Base-by-base conservation (phyloP, 164 flowering plant genomes). In the Euptelea pleiosperma region DNA sequence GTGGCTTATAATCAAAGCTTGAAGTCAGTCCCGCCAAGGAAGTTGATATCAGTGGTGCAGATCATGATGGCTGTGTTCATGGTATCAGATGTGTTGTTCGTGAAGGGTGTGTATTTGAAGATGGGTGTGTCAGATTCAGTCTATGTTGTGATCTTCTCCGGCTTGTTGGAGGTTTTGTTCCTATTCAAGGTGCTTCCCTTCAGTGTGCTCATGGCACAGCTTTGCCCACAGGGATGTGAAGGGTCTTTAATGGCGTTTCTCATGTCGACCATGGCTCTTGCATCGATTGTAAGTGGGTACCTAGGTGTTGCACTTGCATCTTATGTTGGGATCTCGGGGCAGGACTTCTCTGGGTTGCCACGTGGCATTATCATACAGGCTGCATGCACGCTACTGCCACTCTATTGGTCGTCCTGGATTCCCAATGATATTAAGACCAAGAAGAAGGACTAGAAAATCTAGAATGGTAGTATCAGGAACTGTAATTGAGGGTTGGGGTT, bases 171-270 rank as follows among this genome's bases (percentile, higher is more conserved):
- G 72, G 91, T 83, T 45, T 56, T 89, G 11, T 76, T 70, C 71
- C 75, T 73, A 55, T 85, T 85, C 58, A 94, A 94, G 85, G 77
- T 86, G 30, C 83, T 91, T 8, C 99, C 99, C 0, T 85, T 87
- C 57, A 82, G 69, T 36, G 80, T 91, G n/a, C 59, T 85, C 18
- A 70, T 85, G 49, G 93, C 89, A 2, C 72, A 81, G 70, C 81
- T 84, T 11, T 86, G 94, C 50, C 98, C 97, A 3, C 76, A 70
- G 0, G 98, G 97, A 2, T 87, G 94, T 55, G 97, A 88, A 64
- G 96, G 96, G 7, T 94, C 99, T 52, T 44, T 94, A 1, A 91
- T 94, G 96, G 97, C 99, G 0, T 84, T 94, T 69, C 78, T 88
- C 12, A 87, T 84, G 84, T 91, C 99, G 7, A 78, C 91, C 7